A percentile compares a stretch with the other conserved stretches of the same genome.
Conservation (phyloP, 176 grass and related monocot genomes). For the Panicum miliaceum region DNA sequence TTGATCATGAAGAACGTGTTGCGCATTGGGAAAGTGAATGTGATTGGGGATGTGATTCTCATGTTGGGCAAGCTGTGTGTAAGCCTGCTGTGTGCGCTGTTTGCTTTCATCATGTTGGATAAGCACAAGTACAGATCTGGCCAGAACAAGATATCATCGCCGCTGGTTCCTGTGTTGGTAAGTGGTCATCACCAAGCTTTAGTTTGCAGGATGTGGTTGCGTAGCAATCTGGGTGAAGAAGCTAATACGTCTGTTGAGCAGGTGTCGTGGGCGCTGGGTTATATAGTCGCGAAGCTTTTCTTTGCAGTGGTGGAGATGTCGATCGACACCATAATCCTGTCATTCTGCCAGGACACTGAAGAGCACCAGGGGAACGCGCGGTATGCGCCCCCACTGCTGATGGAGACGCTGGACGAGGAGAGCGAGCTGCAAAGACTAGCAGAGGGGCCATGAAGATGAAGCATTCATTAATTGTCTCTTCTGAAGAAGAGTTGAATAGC, state of each 20-base stretch:
- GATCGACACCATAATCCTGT: constrained; percentile 84
- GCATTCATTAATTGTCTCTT: not conserved
- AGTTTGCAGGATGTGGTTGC: not conserved
- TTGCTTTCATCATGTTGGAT: constrained; percentile 94
- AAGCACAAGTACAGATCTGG: constrained; percentile 86
- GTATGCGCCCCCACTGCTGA: constrained; percentile 81
- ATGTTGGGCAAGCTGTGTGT: constrained; percentile 89
- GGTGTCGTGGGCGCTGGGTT: constrained; percentile 85
- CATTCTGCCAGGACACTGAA: constrained; percentile 95
- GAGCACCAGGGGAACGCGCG: constrained; percentile 82
- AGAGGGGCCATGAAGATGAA: constrained; percentile 56
- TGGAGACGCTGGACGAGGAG: constrained; percentile 80
- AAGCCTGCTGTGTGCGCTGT: constrained; percentile 83
- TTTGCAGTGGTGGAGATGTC: constrained; percentile 86
- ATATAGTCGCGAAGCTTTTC: constrained; percentile 85
- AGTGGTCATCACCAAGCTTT: constrained; percentile 2
- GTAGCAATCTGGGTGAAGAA: constrained; percentile 11
- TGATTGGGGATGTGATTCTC: constrained; percentile 86
- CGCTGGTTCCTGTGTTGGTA: constrained; percentile 87
- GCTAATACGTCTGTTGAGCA: constrained; percentile 10
- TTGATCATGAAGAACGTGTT: constrained; percentile 97
- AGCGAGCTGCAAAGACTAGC: constrained; percentile 76
- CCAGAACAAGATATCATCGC: constrained; percentile 93
- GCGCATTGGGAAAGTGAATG: constrained; percentile 93
- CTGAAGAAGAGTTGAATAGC: not conserved